Evolutionary conservation across 2,329 filamentous ascomycete species (phyloP), one percentile per base, ranked within the genome.

Genomic region (Elsinoe necatrix): DNA sequence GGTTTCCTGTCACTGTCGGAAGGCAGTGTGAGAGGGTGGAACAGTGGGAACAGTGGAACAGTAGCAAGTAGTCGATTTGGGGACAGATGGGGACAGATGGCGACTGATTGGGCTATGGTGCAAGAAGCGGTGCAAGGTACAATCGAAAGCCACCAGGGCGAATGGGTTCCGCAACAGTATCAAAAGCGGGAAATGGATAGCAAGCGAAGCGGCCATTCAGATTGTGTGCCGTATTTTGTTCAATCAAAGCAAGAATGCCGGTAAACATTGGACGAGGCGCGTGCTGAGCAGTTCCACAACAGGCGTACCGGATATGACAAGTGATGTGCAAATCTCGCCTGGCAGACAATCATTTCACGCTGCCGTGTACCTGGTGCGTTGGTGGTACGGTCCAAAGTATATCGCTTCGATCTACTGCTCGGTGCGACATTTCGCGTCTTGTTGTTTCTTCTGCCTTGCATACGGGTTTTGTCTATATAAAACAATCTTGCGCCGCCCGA

Each of bases 171-270:
- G 27, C 27, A 20, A 21, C 31, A 45, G 41, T 52, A 35, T 20
- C 48, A 37, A 52, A 51, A 12, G 48, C 48, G 48, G 48, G 48
- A 52, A 52, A 52, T 52, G 48, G 48, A 35, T 25, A 52, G 48
- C 31, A 48, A 48, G 43, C 43, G 43, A 48, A 37, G 23, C n/a
- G 23, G 43, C 43, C 43, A 48, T 48, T 25, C 21, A 48, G 21
- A 48, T 16, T 16, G 14, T 48, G 43, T 27, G 43, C 43, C 43
- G 43, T 48, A 48, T 25, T 48, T 48, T 48, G 43, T 31, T 52
- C 48, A 52, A 52, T 52, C 34, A 52, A 52, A 52, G 48, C 48
- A 52, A 52, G 48, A 52, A 52, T 52, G 48, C 48, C 29, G 48
- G 48, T 52, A 52, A 52, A 52, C 48, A 52, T 34, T 29, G 29